Base-by-base conservation (phyloP, 2,329 filamentous ascomycete species). In the Penicillium psychrosexuale region DNA sequence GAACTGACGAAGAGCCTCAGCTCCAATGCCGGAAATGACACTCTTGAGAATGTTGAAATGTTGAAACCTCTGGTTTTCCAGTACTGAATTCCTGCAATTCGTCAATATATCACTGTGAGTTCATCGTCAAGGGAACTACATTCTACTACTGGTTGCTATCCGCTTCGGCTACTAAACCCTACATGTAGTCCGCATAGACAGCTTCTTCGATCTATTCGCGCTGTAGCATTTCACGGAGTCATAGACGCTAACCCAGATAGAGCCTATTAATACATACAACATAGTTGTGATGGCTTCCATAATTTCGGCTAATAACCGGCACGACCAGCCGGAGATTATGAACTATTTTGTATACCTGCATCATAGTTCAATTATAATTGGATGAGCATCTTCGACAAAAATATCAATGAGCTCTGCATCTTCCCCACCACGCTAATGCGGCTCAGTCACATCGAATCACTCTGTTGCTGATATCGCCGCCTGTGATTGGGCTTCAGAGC, bases 391-490 rank as follows among this genome's bases (percentile, higher is more conserved):
- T 40, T 22, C 17, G 5, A 15, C 27, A 30, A 8, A 11, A 48
- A 6, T 11, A 38, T 19, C 3, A 28, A 22, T 40, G 46, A 5
- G 27, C 52, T 50, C 51, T 47, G 42, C 34, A 59, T 44, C 19
- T 37, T 38, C 31, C 22, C 53, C 53, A 51, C 57, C 44, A 40
- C 61, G 57, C 63, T 65, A 65, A 65, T 65, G 63, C 63, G 47
- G 61, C 30, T 56, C 55, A 36, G 33, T 63, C 60, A 63, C 62
- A 49, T 42, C 54, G 30, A 51, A 49, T 63, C 61, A 63, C 60
- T 60, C 36, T 48, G 30, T 38, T 39, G 43, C 53, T 45, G 37
- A 38, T 55, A n/a, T 22, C 34, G 9, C 31, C 8, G 34, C 24
- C 4, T 42, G 48, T 61, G 56, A 64, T 64, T 63, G 57, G 56